Evolutionary conservation across 108 stramenopile genomes (phyloP).

Genomic region (Aurantiochytrium sp.): DNA sequence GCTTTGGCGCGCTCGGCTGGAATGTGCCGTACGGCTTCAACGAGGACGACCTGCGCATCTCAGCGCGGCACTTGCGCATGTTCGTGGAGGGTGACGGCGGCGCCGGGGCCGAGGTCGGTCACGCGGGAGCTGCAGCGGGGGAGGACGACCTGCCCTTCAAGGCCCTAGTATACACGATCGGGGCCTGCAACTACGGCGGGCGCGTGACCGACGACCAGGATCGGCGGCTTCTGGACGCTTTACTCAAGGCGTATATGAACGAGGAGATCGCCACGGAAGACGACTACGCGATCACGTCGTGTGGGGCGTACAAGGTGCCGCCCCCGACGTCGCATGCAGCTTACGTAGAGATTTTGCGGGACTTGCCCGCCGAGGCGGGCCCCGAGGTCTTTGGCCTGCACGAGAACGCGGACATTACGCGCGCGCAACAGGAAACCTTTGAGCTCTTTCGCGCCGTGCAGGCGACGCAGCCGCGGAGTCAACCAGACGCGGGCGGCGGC

Average conservation of each 20-base stretch:
- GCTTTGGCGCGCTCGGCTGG: conserved; percentile 67
- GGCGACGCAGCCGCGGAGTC: conserved; percentile 53
- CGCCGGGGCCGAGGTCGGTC: too few species aligned
- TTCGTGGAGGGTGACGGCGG: conserved; percentile 54
- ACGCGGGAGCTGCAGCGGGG: too few species aligned
- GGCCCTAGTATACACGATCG: conserved; percentile 59
- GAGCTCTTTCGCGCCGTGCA: conserved; percentile 51
- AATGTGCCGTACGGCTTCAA: conserved; percentile 67
- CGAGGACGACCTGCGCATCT: conserved; percentile 56
- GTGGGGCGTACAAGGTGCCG: conserved; percentile 57
- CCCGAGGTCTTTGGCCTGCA: conserved; percentile 69
- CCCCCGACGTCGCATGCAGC: conserved; percentile 31
- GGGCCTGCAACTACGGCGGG: conserved; percentile 69
- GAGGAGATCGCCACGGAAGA: conserved; percentile 36
- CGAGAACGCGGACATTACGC: conserved; percentile 66
- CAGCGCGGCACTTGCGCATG: conserved; percentile 59
- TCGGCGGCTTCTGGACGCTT: conserved; percentile 54
- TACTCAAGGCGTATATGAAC: conserved; percentile 56
- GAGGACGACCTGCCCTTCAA: conserved; percentile 53
- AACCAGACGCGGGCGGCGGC: conserved; percentile 36
- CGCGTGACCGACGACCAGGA: conserved; percentile 71
- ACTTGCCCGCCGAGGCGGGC: conserved; percentile 56
- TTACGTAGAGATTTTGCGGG: conserved; percentile 48
- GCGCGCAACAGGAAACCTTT: conserved; percentile 57
- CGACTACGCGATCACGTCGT: conserved; percentile 44